phyloP scores from a whole-genome alignment of 2,329 filamentous ascomycete genomes.

The Phymatotrichopsis omnivora region DNA sequence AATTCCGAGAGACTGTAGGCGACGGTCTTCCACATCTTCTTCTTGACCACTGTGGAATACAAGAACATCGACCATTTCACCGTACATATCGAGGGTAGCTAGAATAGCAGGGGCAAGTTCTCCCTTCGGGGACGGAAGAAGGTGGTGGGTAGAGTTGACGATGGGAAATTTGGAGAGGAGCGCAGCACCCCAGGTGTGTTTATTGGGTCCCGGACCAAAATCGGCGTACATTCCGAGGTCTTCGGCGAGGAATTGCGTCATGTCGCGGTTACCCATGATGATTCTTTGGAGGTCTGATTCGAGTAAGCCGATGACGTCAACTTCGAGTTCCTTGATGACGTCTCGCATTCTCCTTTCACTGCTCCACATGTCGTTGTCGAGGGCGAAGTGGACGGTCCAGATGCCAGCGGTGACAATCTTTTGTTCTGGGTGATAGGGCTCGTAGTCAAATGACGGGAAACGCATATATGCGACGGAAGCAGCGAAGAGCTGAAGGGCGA shows the following conservation, averaged over 20 bases:
- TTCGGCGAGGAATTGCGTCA: conserved; percentile 88
- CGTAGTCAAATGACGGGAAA: conserved; percentile 87
- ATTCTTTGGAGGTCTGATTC: conserved; percentile 92
- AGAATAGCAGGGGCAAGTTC: conserved; percentile 94
- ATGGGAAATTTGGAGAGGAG: conserved; percentile 96
- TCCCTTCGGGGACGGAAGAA: conserved; percentile 84
- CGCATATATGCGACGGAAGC: conserved; percentile 73
- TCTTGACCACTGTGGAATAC: conserved; percentile 99
- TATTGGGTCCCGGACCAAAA: conserved; percentile 93
- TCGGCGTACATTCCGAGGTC: conserved; percentile 98
- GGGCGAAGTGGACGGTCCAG: conserved; percentile 96
- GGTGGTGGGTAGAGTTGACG: conserved; percentile 89
- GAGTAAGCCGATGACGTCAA: conserved; percentile 92
- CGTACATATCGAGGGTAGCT: conserved; percentile 90
- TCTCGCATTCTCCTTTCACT: conserved; percentile 90
- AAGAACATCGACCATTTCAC: conserved; percentile 79
- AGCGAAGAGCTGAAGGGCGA: conserved; percentile 69
- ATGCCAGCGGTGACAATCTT: conserved; percentile 89
- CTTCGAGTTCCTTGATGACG: conserved; percentile 81
- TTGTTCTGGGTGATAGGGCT: conserved; percentile 76
- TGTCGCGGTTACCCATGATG: conserved; percentile 98
- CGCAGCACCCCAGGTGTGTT: conserved; percentile 94
- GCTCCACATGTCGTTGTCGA: conserved; percentile 98
- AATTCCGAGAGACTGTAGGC: conserved; percentile 77
- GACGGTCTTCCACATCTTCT: conserved; percentile 84